Base-by-base conservation (phyloP, 2,329 filamentous ascomycete species). In the Fusarium protoensiforme region DNA sequence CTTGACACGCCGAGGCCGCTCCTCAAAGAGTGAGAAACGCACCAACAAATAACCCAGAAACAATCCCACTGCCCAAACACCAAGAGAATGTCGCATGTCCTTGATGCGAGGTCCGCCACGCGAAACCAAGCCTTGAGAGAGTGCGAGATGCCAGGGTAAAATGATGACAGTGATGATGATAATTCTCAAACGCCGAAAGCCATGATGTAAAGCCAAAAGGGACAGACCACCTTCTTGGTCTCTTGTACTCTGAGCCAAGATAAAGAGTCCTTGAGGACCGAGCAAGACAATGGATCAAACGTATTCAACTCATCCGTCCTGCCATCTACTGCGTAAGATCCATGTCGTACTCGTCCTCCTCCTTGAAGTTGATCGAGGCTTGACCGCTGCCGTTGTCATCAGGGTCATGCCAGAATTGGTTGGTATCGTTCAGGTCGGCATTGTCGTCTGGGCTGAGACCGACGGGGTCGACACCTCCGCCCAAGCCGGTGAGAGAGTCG, bases 331-430 rank as follows among this genome's bases (percentile, higher is more conserved):
- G 80, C 33, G 84, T 88, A 73, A 91, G 83, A 74, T 96, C 94
- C 93, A 97, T 97, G 79, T 91, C 91, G 79, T 93, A 97, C 84
- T 98, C 95, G 77, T 98, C 95, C 83, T 98, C 95, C 81, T 98
- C 95, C 83, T 98, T 98, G 84, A 98, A 94, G 80, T 92, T 92
- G 79, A 94, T 86, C 8, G 86, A 85, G 27, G 87, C 87, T 51
- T 91, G 89, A 64, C 92, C 92, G 79, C 90, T 94, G 69, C 88
- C 91, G 61, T 93, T 92, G 79, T 92, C 93, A 79, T 93, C 92
- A 69, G 89, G 90, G 48, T 92, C 91, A 62, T 90, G 89, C 85
- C 91, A 93, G 79, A 92, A 91, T 66, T 88, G 87, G 57, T 83
- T 89, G 78, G 83, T 78, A 54, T 88, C 87, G 36, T 82, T 83